Evolutionary conservation across 331 rosid genomes (phyloP).

Genomic region (Ulmus americana): DNA sequence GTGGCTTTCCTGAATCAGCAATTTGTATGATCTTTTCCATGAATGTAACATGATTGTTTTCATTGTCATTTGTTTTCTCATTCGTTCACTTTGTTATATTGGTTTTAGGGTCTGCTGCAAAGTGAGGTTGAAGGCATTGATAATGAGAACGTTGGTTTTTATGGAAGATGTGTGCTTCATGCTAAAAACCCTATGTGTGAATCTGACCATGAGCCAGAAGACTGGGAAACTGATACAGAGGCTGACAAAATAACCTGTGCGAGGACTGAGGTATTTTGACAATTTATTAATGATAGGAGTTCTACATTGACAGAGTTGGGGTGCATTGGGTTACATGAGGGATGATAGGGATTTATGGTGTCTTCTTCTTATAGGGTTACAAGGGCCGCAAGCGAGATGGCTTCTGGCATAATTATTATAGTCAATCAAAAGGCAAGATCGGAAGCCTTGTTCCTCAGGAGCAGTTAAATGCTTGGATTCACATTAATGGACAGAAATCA

Average conservation of each 20-base stretch:
- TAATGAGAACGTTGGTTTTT: conserved; percentile 51
- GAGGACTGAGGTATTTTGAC: conserved; percentile 47
- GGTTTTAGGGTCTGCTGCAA: conserved; percentile 56
- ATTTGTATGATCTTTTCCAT: neutral
- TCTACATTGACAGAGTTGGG: neutral
- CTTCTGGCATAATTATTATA: conserved; percentile 23
- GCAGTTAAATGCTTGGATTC: conserved; percentile 67
- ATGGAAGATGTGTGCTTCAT: conserved; percentile 57
- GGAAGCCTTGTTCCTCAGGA: conserved; percentile 61
- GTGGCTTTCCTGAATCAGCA: too few species aligned
- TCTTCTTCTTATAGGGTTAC: conserved; percentile 42
- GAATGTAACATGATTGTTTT: neutral
- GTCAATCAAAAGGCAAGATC: conserved; percentile 28
- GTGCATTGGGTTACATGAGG: neutral
- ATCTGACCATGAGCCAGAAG: conserved; percentile 23
- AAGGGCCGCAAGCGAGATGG: conserved; percentile 58
- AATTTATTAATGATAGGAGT: neutral
- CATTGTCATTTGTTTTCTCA: neutral
- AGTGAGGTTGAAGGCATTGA: conserved; percentile 55
- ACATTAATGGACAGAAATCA: conserved; percentile 51
- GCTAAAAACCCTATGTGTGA: conserved; percentile 29
- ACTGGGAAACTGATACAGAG: conserved; percentile 25
- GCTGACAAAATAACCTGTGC: conserved; percentile 45
- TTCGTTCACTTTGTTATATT: neutral
- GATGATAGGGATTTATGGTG: neutral